Percentiles rank a stretch among this genome's conserved stretches.
Conservation (phyloP, 306 rosid species). For the Ammopiptanthus mongolicus region DNA sequence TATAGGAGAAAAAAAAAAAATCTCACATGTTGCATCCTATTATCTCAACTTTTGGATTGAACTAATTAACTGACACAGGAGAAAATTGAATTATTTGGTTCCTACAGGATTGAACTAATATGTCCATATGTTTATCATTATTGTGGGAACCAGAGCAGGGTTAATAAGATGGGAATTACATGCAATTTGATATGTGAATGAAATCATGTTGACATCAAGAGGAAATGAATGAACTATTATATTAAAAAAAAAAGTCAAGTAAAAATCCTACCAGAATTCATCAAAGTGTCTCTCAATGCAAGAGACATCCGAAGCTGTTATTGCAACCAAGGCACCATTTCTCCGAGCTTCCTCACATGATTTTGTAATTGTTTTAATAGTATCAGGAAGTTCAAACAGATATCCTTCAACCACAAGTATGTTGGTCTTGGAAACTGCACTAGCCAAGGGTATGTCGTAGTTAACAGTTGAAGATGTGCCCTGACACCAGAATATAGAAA, state of each 20-base stretch:
- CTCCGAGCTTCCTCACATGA: constrained; percentile 80
- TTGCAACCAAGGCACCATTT: constrained; percentile 76
- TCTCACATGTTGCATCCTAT: not conserved
- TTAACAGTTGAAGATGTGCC: constrained; percentile 85
- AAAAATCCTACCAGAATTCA: constrained; percentile 62
- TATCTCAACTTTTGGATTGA: not conserved
- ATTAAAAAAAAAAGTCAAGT: not conserved
- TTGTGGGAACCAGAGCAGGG: not conserved
- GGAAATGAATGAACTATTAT: not conserved
- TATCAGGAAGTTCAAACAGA: constrained; percentile 83
- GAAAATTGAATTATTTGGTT: not conserved
- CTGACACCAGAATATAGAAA: constrained; percentile 40
- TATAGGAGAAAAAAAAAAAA: too few relatives aligned
- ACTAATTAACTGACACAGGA: not conserved
- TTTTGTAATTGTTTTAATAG: constrained; percentile 59
- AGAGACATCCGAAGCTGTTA: constrained; percentile 91
- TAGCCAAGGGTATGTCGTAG: constrained; percentile 63
- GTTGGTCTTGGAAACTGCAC: constrained; percentile 59
- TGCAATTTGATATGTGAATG: not conserved
- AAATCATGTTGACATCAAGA: not conserved
- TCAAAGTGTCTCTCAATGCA: constrained; percentile 90
- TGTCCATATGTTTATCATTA: not conserved
- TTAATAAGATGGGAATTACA: constrained; percentile 7
- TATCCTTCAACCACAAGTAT: constrained; percentile 92
- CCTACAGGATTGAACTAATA: not conserved